Base-by-base conservation (phyloP, 2,329 filamentous ascomycete genomes). In the Chrysoporthe deuterocubensis region DNA sequence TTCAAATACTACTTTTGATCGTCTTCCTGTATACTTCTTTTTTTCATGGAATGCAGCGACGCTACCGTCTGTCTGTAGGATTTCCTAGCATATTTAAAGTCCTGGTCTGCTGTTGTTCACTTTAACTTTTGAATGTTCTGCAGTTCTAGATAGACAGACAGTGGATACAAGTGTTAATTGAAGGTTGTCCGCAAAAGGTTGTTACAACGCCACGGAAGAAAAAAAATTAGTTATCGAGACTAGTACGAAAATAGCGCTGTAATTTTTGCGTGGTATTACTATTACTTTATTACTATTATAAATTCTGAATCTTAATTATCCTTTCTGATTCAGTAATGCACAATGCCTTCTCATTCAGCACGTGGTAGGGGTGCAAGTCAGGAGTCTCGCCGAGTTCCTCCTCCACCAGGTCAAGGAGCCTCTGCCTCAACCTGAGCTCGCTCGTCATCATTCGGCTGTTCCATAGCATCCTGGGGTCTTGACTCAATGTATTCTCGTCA, bases 401-500 rank as follows among this genome's bases (percentile, higher is more conserved):
- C 18, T 64, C 62, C 52, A 64, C 21, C 62, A 64, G 54, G 9
- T 21, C 32, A 18, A 64, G 6, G 6, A 64, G 62, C 52, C 21
- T 26, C 40, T 46, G 26, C 14, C 62, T 18, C 52, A 64, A 26
- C 62, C 42, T 64, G 7, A 40, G 11, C 52, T 64, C 62, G 16
- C 21, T 40, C 3, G 32, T 16, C 37, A 46, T 37, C 50, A 57
- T 64, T 11, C 37, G 48, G 9, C 50, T 64, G 5, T 14, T 64
- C 62, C 62, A 64, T 8, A 64, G 16, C 62, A 64, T 64, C 14
- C 26, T 26, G 21, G 62, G 13, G 37, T 64, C 62, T 34, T 64
- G 50, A n/a, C 50, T 21, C 62, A 64, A 7, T 2, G 62, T 57
- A n/a, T 44, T 58, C 52, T 64, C 62, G 42, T 64, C 62, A 7